Percentiles rank a stretch among this genome's conserved stretches.
Conservation (phyloP, 164 flowering plant genomes). For the Echeveria elegans region DNA sequence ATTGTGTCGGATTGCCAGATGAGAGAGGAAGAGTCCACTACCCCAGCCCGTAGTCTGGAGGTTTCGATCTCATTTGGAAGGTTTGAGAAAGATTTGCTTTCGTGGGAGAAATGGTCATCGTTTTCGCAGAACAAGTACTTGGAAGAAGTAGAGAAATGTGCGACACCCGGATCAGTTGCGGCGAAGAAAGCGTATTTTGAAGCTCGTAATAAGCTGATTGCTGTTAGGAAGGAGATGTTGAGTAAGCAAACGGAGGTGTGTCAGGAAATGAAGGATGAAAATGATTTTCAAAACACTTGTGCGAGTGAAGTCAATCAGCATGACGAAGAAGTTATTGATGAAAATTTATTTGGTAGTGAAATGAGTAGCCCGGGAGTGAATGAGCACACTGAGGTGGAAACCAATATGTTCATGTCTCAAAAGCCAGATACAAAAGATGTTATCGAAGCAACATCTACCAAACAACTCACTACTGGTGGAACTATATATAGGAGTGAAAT, state of each 20-base stretch:
- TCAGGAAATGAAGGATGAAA: neutral
- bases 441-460: too few relatives aligned
- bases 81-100: too few relatives aligned
- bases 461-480: neutral
- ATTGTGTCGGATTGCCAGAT: constrained; percentile 24
- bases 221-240: constrained; percentile 9
- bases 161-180: too few relatives aligned
- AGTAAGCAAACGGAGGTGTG: constrained; percentile 34
- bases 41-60: too few relatives aligned
- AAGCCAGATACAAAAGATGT: too few relatives aligned
- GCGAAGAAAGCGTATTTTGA: too few relatives aligned
- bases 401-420: neutral
- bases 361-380: neutral
- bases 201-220: too few relatives aligned
- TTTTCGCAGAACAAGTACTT: too few relatives aligned
- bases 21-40: constrained; percentile 26
- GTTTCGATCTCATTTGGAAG: too few relatives aligned
- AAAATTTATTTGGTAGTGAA: neutral
- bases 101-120: too few relatives aligned
- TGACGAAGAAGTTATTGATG: neutral
- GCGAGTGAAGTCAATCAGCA: neutral
- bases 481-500: neutral
- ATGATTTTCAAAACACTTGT: neutral
- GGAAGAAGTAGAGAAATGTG: too few relatives aligned
- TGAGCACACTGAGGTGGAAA: neutral